phyloP scores from a whole-genome alignment of 2,329 filamentous ascomycete genomes.

The Sporothrix mexicana region DNA sequence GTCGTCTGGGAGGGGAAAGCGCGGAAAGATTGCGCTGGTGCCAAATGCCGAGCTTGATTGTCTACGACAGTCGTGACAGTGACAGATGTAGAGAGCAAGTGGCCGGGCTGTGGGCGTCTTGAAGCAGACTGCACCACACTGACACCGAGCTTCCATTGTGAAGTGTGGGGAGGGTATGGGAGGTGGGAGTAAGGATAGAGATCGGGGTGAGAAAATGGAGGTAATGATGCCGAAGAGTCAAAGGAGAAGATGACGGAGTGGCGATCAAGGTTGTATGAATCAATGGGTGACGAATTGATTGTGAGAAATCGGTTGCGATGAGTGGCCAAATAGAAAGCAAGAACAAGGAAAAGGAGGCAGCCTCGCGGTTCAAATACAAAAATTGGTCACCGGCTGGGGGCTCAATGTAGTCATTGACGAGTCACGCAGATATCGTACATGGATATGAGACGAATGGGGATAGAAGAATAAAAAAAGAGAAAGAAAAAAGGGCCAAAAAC shows the following conservation, averaged over 20 bases:
- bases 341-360: neutral
- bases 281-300: neutral
- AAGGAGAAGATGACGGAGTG: neutral
- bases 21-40: constrained; percentile 71
- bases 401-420: constrained; percentile 23
- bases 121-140: constrained; percentile 39
- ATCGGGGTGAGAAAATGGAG: neutral
- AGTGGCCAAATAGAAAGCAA: neutral
- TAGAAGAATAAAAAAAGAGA: neutral
- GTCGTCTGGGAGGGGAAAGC: constrained; percentile 61
- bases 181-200: neutral
- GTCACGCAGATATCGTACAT: constrained; percentile 19
- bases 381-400: neutral
- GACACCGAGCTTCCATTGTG: constrained; percentile 39
- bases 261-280: constrained; percentile 9
- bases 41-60: constrained; percentile 60
- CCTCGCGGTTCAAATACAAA: constrained; percentile 25
- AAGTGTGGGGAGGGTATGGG: neutral
- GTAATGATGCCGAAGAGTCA: constrained; percentile 12
- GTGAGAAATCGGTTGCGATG: neutral
- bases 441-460: neutral
- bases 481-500: neutral
- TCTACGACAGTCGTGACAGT: constrained; percentile 39
- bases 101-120: constrained; percentile 37
- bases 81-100: constrained; percentile 40